Base-by-base conservation (phyloP, 192 early-diverging fungal genomes). In the Chytriomyces sp. region DNA sequence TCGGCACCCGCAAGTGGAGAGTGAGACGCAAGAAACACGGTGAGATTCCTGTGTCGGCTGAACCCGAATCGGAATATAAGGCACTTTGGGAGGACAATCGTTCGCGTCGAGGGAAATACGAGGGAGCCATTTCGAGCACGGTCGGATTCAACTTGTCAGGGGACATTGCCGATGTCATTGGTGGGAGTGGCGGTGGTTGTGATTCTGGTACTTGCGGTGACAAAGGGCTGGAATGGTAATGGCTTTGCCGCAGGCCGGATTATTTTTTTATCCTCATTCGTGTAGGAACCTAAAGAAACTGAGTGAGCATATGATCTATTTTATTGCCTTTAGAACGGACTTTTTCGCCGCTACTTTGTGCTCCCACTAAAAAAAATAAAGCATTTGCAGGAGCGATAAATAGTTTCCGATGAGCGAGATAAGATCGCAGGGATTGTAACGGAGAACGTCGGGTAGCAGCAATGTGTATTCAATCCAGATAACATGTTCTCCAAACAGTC, bases 1-100 rank as follows among this genome's bases (percentile, higher is more conserved):
- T 89, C 54, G 89, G 81, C 52, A 84, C 88, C 0, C 74, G 61
- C 33, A 74, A 76, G 41, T 80, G 79, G 61, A 86, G 80, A 70
- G 78, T 88, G 38, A 75, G 38, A 52, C 36, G 39, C 0, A 62
- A 59, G 14, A 53, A 69, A 52, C 39, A 54, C 31, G 33, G 8
- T 14, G 31, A 5, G 38, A 38, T 39, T 10, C 25, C 31, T 14
- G 54, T n/a, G 32, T 14, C n/a, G 19, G 53, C n/a, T 33, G n/a
- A n/a, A n/a, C n/a, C n/a, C n/a, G n/a, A n/a, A n/a, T n/a, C n/a
- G n/a, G 60, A 6, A 49, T 73, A 36, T 39, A 63, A 58, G 10
- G 73, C n/a, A 12, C 57, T 67, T 22, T 67, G 53, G 65, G 26
- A 33, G 22, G 65, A 67, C 28, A 32, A 30, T n/a, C 54, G 52